Conservation (phyloP, 768 basidiomycete species). For the Amanita pseudoporphyria region DNA sequence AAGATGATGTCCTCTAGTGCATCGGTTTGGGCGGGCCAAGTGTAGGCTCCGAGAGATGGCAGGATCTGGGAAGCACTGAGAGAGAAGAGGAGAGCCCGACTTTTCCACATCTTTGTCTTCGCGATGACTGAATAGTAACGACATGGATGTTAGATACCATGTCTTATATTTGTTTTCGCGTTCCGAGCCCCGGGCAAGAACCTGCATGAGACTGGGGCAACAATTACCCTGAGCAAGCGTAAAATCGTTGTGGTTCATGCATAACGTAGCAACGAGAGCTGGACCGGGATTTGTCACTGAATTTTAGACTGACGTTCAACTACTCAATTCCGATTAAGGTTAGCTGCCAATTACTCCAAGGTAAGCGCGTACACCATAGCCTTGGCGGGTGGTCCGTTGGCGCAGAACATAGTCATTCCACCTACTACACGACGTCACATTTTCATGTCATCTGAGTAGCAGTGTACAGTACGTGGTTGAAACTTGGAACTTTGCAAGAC, state of each 20-base stretch:
- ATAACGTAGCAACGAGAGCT: not conserved
- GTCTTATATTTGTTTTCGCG: not conserved
- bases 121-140: not conserved
- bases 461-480: no score
- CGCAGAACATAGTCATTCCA: no score
- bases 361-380: no score
- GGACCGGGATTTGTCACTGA: not conserved
- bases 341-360: not conserved
- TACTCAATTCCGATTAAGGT: not conserved
- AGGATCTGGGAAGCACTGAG: not conserved
- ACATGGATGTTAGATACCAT: not conserved
- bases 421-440: no score
- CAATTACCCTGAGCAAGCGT: not conserved
- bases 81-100: conserved; percentile 1
- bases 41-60: not conserved
- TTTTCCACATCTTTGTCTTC: conserved; percentile 2
- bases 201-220: not conserved
- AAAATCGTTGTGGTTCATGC: not conserved
- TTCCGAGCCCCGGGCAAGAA: not conserved
- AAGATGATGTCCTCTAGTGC: conserved; percentile 2
- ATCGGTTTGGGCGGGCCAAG: conserved; percentile 2
- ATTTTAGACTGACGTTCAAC: not conserved
- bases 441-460: no score
- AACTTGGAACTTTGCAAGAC: no score
- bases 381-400: no score